Conservation (phyloP, 2,329 filamentous ascomycete species). For the Ophiostoma ulmi region DNA sequence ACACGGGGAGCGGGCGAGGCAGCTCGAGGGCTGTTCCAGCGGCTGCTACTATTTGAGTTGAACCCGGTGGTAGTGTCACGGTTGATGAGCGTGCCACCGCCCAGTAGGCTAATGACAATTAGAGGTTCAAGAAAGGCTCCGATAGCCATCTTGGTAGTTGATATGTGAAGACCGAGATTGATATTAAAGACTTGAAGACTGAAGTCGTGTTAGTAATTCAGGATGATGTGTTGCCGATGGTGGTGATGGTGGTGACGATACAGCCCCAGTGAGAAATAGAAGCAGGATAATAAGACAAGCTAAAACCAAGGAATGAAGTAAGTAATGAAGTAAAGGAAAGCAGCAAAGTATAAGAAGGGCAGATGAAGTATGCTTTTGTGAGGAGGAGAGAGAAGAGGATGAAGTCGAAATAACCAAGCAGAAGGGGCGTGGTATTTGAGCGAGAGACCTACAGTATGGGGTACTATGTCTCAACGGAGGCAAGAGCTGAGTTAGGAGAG, state of each 20-base stretch:
- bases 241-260: background rate
- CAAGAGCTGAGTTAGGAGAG: background rate
- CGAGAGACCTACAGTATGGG: background rate
- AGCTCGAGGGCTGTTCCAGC: slow-evolving; percentile 25
- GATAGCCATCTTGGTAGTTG: slow-evolving; percentile 36
- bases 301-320: background rate
- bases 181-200: background rate
- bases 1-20: slow-evolving; percentile 30
- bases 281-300: background rate
- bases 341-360: background rate
- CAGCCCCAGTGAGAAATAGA: background rate
- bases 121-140: slow-evolving; percentile 58
- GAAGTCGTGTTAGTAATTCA: background rate
- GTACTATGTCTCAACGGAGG: background rate
- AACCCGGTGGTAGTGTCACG: slow-evolving; percentile 36
- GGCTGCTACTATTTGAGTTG: slow-evolving; percentile 23
- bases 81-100: slow-evolving; percentile 59
- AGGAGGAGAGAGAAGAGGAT: background rate
- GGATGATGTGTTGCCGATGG: background rate
- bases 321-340: background rate
- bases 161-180: no score
- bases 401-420: background rate
- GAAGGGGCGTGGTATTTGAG: background rate
- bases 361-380: background rate
- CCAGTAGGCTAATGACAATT: slow-evolving; percentile 54